Evolutionary conservation across 257 asterid genomes (phyloP).

Genomic region (Fraxinus quadrangulata): DNA sequence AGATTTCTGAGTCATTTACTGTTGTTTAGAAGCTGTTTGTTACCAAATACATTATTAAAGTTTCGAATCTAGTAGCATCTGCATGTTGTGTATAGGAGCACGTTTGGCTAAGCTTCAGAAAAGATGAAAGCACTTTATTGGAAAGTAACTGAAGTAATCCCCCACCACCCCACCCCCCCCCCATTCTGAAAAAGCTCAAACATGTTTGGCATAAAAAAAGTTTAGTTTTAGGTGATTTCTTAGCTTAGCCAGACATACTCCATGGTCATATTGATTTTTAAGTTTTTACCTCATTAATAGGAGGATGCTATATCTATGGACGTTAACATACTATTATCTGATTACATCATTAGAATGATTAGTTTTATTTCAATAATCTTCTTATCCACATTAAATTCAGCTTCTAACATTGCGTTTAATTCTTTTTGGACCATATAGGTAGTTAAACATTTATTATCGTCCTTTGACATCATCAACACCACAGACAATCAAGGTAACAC

Average conservation of each 20-base stretch:
- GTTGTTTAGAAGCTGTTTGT: not conserved
- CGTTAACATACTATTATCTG: not conserved
- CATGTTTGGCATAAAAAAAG: not conserved
- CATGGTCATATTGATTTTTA: not conserved
- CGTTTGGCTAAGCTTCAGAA: not conserved
- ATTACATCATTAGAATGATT: not conserved
- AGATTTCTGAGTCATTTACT: not conserved
- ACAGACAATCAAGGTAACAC: slow-evolving; percentile 75
- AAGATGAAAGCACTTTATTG: not conserved
- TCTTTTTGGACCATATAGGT: slow-evolving; percentile 46
- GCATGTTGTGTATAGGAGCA: not conserved
- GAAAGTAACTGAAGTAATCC: not conserved
- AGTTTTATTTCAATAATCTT: not conserved
- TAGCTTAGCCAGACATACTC: not conserved
- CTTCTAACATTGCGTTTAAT: slow-evolving; percentile 7
- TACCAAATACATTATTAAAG: not conserved
- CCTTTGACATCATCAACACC: slow-evolving; percentile 44
- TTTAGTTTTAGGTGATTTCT: not conserved
- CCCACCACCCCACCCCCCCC: not conserved
- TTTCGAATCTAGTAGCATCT: not conserved
- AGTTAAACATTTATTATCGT: slow-evolving; percentile 53
- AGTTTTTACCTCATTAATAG: not conserved
- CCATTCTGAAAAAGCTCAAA: not conserved
- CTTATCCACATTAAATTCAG: slow-evolving; percentile 4
- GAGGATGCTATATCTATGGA: not conserved